Percentiles rank a stretch among this genome's conserved stretches.
phyloP scores from a whole-genome alignment of 345 rosid species.

The Balakata baccata region DNA sequence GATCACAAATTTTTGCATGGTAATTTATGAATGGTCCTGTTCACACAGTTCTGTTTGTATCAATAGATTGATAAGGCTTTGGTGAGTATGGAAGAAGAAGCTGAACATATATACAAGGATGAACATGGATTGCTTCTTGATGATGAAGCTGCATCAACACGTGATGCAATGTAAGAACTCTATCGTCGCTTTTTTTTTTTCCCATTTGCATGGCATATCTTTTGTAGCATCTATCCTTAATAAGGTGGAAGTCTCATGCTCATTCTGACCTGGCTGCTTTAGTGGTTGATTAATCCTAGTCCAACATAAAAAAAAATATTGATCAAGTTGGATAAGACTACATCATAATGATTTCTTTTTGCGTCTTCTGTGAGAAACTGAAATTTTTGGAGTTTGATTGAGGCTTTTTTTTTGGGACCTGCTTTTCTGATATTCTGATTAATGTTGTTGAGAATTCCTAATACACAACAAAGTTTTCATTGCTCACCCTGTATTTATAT shows the following conservation, averaged over 20 bases:
- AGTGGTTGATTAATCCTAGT: not conserved
- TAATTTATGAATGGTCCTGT: not conserved
- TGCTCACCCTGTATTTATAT: not conserved
- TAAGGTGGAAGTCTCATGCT: not conserved
- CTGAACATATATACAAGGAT: slow-evolving; percentile 86
- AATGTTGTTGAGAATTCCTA: not conserved
- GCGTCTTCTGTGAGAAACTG: not conserved
- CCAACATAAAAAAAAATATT: not conserved
- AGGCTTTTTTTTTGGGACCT: not conserved
- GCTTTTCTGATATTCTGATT: not conserved
- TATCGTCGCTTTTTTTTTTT: slow-evolving; percentile 5
- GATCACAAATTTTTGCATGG: not conserved
- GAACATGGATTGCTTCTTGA: slow-evolving; percentile 72
- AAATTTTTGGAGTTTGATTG: not conserved
- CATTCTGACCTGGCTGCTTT: not conserved
- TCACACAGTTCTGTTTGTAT: not conserved
- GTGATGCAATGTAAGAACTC: slow-evolving; percentile 91
- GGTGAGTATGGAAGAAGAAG: slow-evolving; percentile 88
- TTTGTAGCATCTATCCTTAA: not conserved
- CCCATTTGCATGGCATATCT: not conserved
- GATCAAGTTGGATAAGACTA: not conserved
- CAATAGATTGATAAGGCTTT: slow-evolving; percentile 83
- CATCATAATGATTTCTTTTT: not conserved
- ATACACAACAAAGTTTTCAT: not conserved
- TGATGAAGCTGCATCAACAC: slow-evolving; percentile 92